Base-by-base conservation (phyloP, 768 basidiomycete genomes). In the Suillus sp. region DNA sequence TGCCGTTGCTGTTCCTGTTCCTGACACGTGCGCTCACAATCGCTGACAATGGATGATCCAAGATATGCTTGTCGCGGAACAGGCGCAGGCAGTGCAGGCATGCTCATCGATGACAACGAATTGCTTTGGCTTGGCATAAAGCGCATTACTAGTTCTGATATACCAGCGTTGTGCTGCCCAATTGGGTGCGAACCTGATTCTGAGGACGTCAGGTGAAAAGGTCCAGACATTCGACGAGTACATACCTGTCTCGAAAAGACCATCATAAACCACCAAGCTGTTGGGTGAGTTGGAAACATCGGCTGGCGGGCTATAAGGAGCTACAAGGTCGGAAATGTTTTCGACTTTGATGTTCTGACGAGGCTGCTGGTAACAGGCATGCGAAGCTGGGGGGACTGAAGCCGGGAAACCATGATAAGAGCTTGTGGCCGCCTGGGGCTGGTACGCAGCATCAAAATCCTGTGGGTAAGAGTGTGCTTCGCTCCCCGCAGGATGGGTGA, bases 21-120 rank as follows among this genome's bases (percentile, higher is more conserved):
- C 75, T 75, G 74, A 61, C 75, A 75, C 71, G 74, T 77, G 72
- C 74, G 74, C 62, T 75, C 74, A 67, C 74, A 75, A 65, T 67
- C 69, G 66, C 64, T 67, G 67, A 75, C 66, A 11, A 75, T 62
- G 42, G 74, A 77, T 3, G 72, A 43, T 30, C 61, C 74, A 67
- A 71, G 73, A 65, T 75, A 75, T 0, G 71, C 61, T 67, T 75
- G 74, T 57, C 74, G 71, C 25, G 74, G 75, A 62, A 75, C 70
- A 62, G 74, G 74, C 50, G 74, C 74, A 30, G 74, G 70, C 25
- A 77, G 50, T 25, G 67, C 64, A 2, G 74, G 72, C 13, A 64
- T 47, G 11, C 43, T 34, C 51, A 56, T 69, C 70, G 74, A 69
- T 51, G 74, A 32, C 10, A 63, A 2, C 22, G 69, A 67, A 47